phyloP scores from a whole-genome alignment of 2,329 filamentous ascomycete genomes.

The Aspergillus neoniger region DNA sequence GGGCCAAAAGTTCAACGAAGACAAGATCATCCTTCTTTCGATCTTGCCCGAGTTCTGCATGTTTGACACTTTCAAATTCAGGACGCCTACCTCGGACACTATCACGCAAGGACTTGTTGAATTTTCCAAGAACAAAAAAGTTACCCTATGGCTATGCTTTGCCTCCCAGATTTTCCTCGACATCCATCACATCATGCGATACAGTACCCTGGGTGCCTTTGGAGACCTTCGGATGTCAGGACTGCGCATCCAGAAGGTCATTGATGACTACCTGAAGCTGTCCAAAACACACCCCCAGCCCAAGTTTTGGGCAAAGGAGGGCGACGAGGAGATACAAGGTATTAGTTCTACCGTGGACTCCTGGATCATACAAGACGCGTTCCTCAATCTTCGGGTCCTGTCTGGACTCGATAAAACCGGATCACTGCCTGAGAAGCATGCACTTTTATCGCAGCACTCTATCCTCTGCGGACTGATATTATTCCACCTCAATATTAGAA shows the following conservation, averaged over 20 bases:
- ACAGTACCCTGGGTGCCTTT: constrained; percentile 23
- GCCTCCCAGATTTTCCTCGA: constrained; percentile 37
- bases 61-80: constrained; percentile 19
- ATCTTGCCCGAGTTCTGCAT: constrained; percentile 35
- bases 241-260: constrained; percentile 29
- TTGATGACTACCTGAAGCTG: constrained; percentile 27
- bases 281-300: constrained; percentile 25
- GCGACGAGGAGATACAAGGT: constrained; percentile 24
- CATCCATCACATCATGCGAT: constrained; percentile 37
- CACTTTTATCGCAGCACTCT: constrained; percentile 28
- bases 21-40: constrained; percentile 35
- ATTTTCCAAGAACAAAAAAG: constrained; percentile 29
- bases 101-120: constrained; percentile 32
- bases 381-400: constrained; percentile 15
- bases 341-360: constrained; percentile 16
- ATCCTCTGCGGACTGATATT: constrained; percentile 28
- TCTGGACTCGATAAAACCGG: constrained; percentile 3
- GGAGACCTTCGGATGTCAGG: constrained; percentile 29
- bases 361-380: constrained; percentile 26
- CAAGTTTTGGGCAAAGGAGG: constrained; percentile 31
- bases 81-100: constrained; percentile 31
- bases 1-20: constrained; percentile 36
- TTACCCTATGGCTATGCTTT: constrained; percentile 34
- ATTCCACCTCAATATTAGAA: constrained; percentile 30
- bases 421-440: constrained; percentile 23